phyloP scores from a whole-genome alignment of 169 alveolate species.

The Amoebophrya sp. region DNA sequence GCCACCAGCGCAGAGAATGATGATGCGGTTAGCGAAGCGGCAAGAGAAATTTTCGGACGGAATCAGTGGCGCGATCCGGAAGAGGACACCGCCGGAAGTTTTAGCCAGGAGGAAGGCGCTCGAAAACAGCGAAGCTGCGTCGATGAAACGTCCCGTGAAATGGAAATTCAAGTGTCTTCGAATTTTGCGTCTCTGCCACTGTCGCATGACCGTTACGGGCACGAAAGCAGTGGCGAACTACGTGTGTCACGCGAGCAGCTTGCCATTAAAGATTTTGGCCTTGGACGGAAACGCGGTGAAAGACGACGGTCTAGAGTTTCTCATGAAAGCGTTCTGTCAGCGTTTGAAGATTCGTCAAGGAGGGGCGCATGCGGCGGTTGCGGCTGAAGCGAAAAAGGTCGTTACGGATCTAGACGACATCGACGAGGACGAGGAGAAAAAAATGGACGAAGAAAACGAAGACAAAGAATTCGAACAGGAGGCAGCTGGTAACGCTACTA shows the following conservation, averaged over 20 bases:
- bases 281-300: conserved; percentile 17
- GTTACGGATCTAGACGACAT: neutral
- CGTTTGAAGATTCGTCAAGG: conserved; percentile 13
- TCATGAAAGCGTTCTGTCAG: conserved; percentile 1
- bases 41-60: neutral
- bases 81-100: no score
- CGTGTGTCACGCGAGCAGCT: neutral
- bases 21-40: no score
- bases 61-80: neutral
- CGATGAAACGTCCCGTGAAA: neutral
- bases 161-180: neutral
- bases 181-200: neutral
- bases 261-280: neutral
- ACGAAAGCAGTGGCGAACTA: neutral
- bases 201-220: neutral
- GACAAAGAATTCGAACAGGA: neutral
- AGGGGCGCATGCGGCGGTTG: neutral
- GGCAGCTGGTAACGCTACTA: no score
- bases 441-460: neutral
- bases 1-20: neutral
- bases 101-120: neutral
- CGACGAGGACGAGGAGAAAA: neutral
- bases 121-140: neutral
- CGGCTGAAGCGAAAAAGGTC: conserved; percentile 4
- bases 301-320: neutral